Percentiles rank a stretch among this genome's conserved stretches.
Evolutionary conservation across 2,329 filamentous ascomycete genomes (phyloP).

Genomic region (Phaeosphaeriaceae sp.): DNA sequence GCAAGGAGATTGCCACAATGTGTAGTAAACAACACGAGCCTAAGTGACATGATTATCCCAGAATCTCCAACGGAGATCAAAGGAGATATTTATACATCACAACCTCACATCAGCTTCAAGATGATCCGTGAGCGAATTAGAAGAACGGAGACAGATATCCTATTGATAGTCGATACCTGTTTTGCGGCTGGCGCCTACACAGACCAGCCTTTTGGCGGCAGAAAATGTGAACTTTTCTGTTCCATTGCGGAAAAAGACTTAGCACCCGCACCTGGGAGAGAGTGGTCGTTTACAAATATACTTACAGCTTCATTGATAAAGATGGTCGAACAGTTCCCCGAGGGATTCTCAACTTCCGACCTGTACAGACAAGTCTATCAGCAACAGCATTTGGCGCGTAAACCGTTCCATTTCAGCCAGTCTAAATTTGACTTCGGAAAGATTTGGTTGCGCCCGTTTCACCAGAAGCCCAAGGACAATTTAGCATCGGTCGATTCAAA

Average conservation of each 20-base stretch:
- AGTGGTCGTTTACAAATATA: constrained; percentile 18
- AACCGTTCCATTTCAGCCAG: constrained; percentile 19
- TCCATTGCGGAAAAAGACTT: constrained; percentile 10
- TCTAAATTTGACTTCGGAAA: constrained; percentile 17
- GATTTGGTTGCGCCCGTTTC: constrained; percentile 15
- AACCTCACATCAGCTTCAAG: constrained; percentile 8
- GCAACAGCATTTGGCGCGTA: constrained; percentile 10
- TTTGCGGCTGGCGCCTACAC: constrained; percentile 15
- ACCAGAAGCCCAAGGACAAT: background rate
- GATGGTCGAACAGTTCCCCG: constrained; percentile 4
- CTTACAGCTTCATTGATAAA: constrained; percentile 4
- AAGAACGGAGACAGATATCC: constrained; percentile 11
- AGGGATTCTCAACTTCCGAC: constrained; percentile 16
- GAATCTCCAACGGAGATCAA: constrained; percentile 5
- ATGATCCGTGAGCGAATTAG: constrained; percentile 2
- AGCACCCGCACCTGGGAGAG: constrained; percentile 8
- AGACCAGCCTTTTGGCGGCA: constrained; percentile 3
- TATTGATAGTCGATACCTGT: constrained; percentile 21
- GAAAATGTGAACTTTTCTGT: constrained; percentile 23
- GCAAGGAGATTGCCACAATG: background rate
- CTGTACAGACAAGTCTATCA: constrained; percentile 14
- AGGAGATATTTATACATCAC: background rate
- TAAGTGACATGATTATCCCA: background rate
- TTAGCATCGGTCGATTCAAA: background rate
- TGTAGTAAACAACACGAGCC: background rate